Percentiles rank a stretch among this genome's conserved stretches.
Conservation (phyloP, 2,329 filamentous ascomycete species). For the Dothiorella sarmentorum region DNA sequence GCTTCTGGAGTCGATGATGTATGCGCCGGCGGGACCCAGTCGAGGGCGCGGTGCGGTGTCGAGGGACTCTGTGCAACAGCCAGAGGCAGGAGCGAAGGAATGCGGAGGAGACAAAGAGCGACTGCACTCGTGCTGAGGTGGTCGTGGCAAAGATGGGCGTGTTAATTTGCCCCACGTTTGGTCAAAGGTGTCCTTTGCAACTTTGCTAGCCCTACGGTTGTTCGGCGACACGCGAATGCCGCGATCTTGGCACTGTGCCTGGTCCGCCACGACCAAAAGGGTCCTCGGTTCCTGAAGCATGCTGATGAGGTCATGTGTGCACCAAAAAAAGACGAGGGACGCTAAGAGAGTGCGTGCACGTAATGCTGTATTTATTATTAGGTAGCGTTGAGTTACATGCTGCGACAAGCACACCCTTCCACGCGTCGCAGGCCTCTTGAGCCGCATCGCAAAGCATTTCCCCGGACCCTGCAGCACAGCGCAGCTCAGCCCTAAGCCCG, state of each 20-base stretch:
- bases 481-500: neutral
- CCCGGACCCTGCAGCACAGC: conserved; percentile 5
- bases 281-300: neutral
- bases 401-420: conserved; percentile 3
- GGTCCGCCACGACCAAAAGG: neutral
- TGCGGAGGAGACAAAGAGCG: conserved; percentile 1
- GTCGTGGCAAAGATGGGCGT: neutral
- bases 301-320: neutral
- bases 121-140: conserved; percentile 1
- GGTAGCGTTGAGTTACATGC: neutral
- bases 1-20: conserved; percentile 18
- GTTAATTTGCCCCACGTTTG: conserved; percentile 13
- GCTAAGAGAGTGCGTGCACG: neutral
- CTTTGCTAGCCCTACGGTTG: conserved; percentile 16
- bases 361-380: conserved; percentile 1
- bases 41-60: neutral
- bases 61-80: neutral
- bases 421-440: neutral
- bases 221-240: conserved; percentile 12
- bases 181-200: conserved; percentile 18
- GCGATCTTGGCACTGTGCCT: conserved; percentile 1
- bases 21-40: conserved; percentile 1
- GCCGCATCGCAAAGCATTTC: conserved; percentile 1
- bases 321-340: neutral
- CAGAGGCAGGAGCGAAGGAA: neutral